Conservation (phyloP, 2,329 filamentous ascomycete genomes). For the Neofusicoccum ribis region DNA sequence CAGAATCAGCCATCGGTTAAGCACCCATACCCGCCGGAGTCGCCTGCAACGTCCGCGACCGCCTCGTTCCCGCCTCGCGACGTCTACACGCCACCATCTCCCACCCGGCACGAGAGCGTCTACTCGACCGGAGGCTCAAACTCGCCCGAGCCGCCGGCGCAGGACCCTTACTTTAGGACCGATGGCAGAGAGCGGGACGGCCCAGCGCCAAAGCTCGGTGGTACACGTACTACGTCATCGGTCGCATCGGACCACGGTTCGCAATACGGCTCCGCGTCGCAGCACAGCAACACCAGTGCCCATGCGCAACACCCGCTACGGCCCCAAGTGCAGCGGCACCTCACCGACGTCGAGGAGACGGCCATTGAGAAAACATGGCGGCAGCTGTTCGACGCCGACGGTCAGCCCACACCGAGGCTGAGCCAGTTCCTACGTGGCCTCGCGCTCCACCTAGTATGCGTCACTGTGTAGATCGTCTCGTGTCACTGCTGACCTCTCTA, state of each 20-base stretch:
- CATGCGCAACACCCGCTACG: not conserved
- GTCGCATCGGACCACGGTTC: conserved; percentile 14
- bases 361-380: conserved; percentile 72
- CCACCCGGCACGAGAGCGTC: conserved; percentile 36
- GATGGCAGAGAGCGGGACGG: conserved; percentile 20
- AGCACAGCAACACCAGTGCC: conserved; percentile 2
- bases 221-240: conserved; percentile 24
- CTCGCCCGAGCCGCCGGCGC: conserved; percentile 35
- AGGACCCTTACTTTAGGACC: not conserved
- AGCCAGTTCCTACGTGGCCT: conserved; percentile 72
- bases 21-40: conserved; percentile 35
- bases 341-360: conserved; percentile 37
- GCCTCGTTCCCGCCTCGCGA: conserved; percentile 50
- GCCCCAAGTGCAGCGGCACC: conserved; percentile 26
- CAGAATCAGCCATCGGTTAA: conserved; percentile 33
- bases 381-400: conserved; percentile 67
- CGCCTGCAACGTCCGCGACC: conserved; percentile 47
- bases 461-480: not conserved
- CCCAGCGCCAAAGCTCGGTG: conserved; percentile 34
- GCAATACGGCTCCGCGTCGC: conserved; percentile 12
- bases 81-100: conserved; percentile 59
- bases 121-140: conserved; percentile 31
- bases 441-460: conserved; percentile 68
- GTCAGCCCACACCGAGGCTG: conserved; percentile 66
- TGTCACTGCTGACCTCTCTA: not conserved